These are phyloP conservation scores for Alternaria solani DNA, from an alignment of 2,329 filamentous ascomycete genomes.

Conservation along the genomic window DNA sequence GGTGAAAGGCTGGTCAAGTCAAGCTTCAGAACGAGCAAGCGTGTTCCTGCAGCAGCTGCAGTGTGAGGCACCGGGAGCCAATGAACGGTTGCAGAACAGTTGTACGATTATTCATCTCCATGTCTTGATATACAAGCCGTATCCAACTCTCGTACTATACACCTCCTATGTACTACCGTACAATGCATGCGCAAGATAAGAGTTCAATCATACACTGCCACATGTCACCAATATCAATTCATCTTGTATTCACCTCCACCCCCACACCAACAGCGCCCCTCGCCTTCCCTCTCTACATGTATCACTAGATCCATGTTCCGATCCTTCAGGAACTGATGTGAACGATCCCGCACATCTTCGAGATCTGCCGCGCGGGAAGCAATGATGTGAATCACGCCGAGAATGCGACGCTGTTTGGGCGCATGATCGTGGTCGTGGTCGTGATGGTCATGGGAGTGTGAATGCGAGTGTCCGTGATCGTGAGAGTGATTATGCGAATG, in stretches of 20 bases:
- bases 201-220: background rate
- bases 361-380: constrained; percentile 75
- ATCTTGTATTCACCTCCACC: constrained; percentile 47
- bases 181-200: background rate
- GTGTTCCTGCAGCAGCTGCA: background rate
- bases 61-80: background rate
- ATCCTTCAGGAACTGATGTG: constrained; percentile 72
- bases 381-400: constrained; percentile 87
- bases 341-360: constrained; percentile 84
- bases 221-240: background rate
- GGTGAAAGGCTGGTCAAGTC: background rate
- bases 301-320: constrained; percentile 82
- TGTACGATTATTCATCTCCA: background rate
- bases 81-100: background rate
- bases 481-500: constrained; percentile 25
- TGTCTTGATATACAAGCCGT: background rate
- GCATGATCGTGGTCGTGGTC: constrained; percentile 47
- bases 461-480: constrained; percentile 31
- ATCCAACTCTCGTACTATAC: background rate
- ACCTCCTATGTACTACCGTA: background rate
- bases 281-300: constrained; percentile 87
- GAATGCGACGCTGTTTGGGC: constrained; percentile 59
- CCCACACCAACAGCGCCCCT: constrained; percentile 70
- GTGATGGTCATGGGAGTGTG: constrained; percentile 21
- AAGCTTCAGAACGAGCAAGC: background rate